Percentiles rank a stretch among this genome's conserved stretches.
These are phyloP conservation scores for Apiospora rasikravindrae DNA, from an alignment of 2,329 filamentous ascomycete genomes.

Conservation along the genomic window DNA sequence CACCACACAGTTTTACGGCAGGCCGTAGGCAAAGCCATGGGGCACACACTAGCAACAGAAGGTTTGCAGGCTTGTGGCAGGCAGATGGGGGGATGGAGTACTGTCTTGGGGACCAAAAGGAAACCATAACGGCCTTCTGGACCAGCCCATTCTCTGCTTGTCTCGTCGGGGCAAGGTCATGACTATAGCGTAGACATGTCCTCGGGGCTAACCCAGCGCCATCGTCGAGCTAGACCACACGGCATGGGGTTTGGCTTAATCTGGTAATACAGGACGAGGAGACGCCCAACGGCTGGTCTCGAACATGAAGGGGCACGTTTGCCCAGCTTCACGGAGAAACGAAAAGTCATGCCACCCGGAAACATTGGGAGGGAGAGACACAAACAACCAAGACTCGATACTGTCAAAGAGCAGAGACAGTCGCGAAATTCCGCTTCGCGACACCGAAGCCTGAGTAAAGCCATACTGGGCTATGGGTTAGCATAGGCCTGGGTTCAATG, in stretches of 20 bases:
- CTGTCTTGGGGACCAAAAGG: conserved; percentile 13
- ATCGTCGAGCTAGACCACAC: conserved; percentile 8
- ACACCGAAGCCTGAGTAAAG: background rate
- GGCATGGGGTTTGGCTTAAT: conserved; percentile 22
- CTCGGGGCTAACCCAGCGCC: conserved; percentile 1
- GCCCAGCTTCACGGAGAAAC: conserved; percentile 1
- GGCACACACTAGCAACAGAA: conserved; percentile 5
- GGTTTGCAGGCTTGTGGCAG: conserved; percentile 17
- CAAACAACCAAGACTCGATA: background rate
- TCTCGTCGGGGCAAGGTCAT: conserved; percentile 1
- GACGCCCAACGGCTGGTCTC: conserved; percentile 22
- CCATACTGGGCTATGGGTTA: background rate
- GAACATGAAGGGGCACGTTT: conserved; percentile 16
- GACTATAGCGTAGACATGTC: conserved; percentile 1
- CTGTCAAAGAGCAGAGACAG: conserved; percentile 10
- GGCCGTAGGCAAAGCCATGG: background rate
- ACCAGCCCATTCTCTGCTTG: conserved; percentile 8
- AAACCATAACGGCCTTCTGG: conserved; percentile 19
- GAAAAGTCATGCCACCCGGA: background rate
- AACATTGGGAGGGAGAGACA: background rate
- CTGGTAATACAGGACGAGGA: conserved; percentile 23
- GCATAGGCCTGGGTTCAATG: background rate
- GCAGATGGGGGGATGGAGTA: conserved; percentile 1
- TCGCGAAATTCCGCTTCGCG: background rate
- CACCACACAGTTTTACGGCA: conserved; percentile 1